Percentiles rank a stretch among this genome's conserved stretches.
phyloP scores from a whole-genome alignment of 768 basidiomycete genomes.

The Psilocybe sp. region DNA sequence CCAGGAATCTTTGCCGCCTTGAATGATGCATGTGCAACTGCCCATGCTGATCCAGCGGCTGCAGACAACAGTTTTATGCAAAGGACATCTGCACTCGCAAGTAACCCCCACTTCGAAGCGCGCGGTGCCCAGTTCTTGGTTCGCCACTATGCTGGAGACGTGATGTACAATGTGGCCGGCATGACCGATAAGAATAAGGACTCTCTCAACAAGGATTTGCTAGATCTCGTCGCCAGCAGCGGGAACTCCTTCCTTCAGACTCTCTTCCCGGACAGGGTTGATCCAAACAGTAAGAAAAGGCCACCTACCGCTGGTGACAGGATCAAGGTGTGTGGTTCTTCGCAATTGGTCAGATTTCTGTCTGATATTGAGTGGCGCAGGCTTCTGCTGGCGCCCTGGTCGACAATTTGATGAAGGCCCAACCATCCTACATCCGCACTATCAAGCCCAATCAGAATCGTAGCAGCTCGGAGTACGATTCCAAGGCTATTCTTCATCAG shows the following conservation, averaged over 20 bases:
- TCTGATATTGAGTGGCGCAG: constrained; percentile 32
- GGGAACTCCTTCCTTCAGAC: constrained; percentile 83
- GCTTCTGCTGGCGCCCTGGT: constrained; percentile 94
- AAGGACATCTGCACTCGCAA: constrained; percentile 74
- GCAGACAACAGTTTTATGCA: constrained; percentile 98
- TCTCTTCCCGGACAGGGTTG: constrained; percentile 91
- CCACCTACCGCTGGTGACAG: constrained; percentile 98
- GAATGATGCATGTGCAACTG: constrained; percentile 98
- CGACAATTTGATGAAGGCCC: constrained; percentile 95
- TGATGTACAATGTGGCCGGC: constrained; percentile 94
- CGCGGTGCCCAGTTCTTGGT: constrained; percentile 94
- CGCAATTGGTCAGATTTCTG: not conserved
- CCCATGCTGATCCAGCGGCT: constrained; percentile 93
- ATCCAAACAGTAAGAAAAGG: constrained; percentile 95
- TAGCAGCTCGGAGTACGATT: constrained; percentile 87
- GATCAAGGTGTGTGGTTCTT: constrained; percentile 67
- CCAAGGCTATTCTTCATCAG: constrained; percentile 94
- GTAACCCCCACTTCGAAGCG: constrained; percentile 92
- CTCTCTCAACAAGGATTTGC: constrained; percentile 87
- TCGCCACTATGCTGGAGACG: constrained; percentile 97
- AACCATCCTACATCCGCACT: constrained; percentile 97
- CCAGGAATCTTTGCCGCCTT: constrained; percentile 97
- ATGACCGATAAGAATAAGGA: constrained; percentile 99
- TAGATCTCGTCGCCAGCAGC: constrained; percentile 83
- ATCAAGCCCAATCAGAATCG: constrained; percentile 99